Percentiles rank a stretch among this genome's conserved stretches.
These are phyloP conservation scores for Geotrichum restrictum DNA, from an alignment of 1,139 yeast genomes.

Conservation along the genomic window DNA sequence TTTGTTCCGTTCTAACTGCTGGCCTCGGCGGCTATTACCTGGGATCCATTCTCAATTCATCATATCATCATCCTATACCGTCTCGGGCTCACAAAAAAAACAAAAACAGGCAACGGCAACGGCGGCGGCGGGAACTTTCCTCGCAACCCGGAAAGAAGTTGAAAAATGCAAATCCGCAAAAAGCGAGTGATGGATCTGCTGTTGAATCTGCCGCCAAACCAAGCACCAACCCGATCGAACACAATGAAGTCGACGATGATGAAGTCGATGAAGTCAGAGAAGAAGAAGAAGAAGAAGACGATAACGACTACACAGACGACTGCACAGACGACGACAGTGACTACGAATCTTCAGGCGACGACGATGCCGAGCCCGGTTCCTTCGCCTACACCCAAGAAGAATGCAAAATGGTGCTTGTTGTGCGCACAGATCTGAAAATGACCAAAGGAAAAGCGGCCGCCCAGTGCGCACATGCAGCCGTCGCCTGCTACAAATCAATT, in stretches of 20 bases:
- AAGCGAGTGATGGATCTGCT: neutral
- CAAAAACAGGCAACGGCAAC: neutral
- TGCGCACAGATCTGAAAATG: constrained; percentile 87
- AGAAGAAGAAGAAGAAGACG: constrained; percentile 11
- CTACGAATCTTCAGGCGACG: constrained; percentile 15
- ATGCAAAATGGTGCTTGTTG: constrained; percentile 81
- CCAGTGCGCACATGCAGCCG: constrained; percentile 96
- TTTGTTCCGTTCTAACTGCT: constrained; percentile 21
- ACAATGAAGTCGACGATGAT: constrained; percentile 10
- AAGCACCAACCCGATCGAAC: no score
- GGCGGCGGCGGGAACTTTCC: constrained; percentile 7
- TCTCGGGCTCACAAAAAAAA: constrained; percentile 1
- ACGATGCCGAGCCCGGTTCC: constrained; percentile 21
- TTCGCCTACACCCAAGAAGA: constrained; percentile 56
- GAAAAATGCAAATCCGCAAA: neutral
- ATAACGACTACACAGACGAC: constrained; percentile 18
- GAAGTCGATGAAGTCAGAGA: constrained; percentile 23
- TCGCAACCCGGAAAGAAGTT: constrained; percentile 10
- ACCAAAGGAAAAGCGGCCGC: constrained; percentile 96
- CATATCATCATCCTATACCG: neutral
- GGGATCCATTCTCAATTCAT: constrained; percentile 18
- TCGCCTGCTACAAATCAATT: constrained; percentile 77
- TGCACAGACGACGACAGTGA: constrained; percentile 23
- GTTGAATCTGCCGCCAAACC: neutral
- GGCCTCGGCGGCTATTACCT: constrained; percentile 27